phyloP scores from a whole-genome alignment of 352 stramenopile genomes.

The Globisporangium iwayamae region DNA sequence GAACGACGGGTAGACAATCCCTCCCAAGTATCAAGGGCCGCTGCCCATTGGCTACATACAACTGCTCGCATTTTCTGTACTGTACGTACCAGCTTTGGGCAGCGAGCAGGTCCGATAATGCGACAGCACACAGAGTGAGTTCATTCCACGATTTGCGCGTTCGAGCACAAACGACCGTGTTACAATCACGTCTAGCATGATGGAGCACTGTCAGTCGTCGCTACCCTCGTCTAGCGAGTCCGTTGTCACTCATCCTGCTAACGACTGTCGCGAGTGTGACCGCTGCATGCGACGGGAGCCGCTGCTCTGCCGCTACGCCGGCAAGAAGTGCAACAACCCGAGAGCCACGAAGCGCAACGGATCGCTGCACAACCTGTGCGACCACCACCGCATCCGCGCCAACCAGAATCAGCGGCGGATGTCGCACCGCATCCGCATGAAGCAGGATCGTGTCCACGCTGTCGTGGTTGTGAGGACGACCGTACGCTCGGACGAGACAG shows the following conservation, averaged over 20 bases:
- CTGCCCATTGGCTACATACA: too few species aligned
- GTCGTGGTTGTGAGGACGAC: too few species aligned
- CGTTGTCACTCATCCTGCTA: too few species aligned
- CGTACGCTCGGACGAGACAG: too few species aligned
- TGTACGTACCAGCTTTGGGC: too few species aligned
- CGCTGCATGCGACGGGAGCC: background rate
- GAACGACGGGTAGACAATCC: too few species aligned
- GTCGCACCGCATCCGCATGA: constrained; percentile 7
- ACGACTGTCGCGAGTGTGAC: background rate
- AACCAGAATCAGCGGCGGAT: constrained; percentile 23
- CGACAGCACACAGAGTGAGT: too few species aligned
- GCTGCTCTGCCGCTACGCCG: constrained; percentile 8
- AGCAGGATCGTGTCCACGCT: background rate
- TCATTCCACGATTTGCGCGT: background rate
- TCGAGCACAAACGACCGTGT: background rate
- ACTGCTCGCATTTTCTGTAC: too few species aligned
- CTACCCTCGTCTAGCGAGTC: background rate
- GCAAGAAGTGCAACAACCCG: constrained; percentile 17
- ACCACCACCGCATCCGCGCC: constrained; percentile 20
- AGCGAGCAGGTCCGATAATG: too few species aligned
- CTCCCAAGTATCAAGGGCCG: too few species aligned
- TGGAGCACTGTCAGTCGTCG: too few species aligned
- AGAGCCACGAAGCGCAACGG: constrained; percentile 22
- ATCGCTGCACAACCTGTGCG: constrained; percentile 21
- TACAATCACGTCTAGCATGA: too few species aligned